Evolutionary conservation across 208 protist species (phyloP).

Genomic region (Acanthamoeba polyphaga): DNA sequence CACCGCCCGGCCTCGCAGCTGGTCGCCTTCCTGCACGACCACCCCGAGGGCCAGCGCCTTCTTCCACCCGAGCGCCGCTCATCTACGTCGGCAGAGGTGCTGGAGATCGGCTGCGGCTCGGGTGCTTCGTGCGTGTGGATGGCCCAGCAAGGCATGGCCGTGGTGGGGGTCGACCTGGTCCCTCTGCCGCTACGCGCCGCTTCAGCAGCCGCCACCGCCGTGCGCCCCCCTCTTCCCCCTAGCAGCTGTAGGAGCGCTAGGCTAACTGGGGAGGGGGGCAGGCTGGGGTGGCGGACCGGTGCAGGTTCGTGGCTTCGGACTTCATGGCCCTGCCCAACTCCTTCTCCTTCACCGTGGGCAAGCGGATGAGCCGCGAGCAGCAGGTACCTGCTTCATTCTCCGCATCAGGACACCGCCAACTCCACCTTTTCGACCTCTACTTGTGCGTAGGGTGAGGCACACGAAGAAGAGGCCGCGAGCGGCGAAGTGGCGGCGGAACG

Average conservation of each 20-base stretch:
- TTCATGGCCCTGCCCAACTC: slow-evolving; percentile 9
- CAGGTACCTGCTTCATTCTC: too few relatives aligned
- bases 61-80: background rate
- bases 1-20: background rate
- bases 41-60: background rate
- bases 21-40: background rate
- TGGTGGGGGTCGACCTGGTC: background rate
- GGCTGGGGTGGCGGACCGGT: background rate
- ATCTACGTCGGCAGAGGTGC: background rate
- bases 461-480: background rate
- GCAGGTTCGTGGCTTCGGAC: background rate
- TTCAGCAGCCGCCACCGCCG: background rate
- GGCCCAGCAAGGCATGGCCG: background rate
- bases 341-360: background rate
- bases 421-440: too few relatives aligned
- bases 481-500: background rate
- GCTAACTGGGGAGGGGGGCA: too few relatives aligned
- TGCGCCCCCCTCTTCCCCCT: too few relatives aligned
- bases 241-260: too few relatives aligned
- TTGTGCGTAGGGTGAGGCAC: background rate
- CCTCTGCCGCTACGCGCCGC: background rate
- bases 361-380: background rate
- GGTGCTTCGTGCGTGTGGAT: slow-evolving; percentile 33
- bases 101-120: background rate
- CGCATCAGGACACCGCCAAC: background rate